Conservation (phyloP, 1,284 basidiomycete genomes). For the Thelephora terrestris region DNA sequence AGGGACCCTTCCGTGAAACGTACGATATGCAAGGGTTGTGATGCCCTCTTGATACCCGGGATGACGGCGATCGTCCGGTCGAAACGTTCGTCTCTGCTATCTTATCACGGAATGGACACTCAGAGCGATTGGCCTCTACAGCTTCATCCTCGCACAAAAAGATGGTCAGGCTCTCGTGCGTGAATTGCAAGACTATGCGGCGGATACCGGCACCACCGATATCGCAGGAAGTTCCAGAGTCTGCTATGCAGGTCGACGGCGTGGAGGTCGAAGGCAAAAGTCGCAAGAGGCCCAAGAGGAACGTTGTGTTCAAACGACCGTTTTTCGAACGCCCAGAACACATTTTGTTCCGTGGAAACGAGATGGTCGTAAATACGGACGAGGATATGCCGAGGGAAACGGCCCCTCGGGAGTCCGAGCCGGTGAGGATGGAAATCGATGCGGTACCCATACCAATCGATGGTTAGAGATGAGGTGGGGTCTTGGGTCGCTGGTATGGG, state of each 20-base stretch:
- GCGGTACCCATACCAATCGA: no score
- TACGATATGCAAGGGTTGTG: slow-evolving; percentile 61
- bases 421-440: no score
- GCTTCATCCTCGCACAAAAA: slow-evolving; percentile 44
- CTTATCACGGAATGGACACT: neutral
- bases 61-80: slow-evolving; percentile 51
- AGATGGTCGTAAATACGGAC: slow-evolving; percentile 21
- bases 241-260: slow-evolving; percentile 2
- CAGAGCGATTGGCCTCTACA: slow-evolving; percentile 16
- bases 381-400: neutral
- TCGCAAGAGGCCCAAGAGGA: slow-evolving; percentile 8
- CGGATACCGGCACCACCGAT: slow-evolving; percentile 53
- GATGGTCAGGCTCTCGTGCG: slow-evolving; percentile 45
- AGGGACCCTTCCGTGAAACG: slow-evolving; percentile 77
- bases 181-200: slow-evolving; percentile 38
- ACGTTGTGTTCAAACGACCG: slow-evolving; percentile 31
- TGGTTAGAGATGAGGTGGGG: no score
- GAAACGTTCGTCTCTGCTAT: slow-evolving; percentile 31
- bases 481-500: no score
- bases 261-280: slow-evolving; percentile 8
- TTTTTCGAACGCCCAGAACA: slow-evolving; percentile 53
- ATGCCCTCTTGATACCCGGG: slow-evolving; percentile 56
- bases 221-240: neutral
- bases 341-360: slow-evolving; percentile 50
- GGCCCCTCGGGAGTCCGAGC: no score